These are phyloP conservation scores for Xylariaceae sp. DNA, from an alignment of 2,329 filamentous ascomycete species.

Conservation along the genomic window DNA sequence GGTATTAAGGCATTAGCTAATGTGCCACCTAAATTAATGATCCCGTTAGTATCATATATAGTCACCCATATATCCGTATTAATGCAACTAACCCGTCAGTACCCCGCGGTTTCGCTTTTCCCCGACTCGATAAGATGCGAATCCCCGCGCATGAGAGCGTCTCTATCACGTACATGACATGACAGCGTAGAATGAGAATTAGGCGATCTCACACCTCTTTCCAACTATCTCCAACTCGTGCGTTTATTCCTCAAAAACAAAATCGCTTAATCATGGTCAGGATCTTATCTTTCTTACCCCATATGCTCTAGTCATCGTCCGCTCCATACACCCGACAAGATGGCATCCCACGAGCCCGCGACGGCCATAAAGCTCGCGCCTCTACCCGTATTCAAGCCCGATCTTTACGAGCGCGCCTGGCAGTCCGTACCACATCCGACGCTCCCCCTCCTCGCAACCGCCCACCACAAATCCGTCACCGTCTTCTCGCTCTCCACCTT, in stretches of 20 bases:
- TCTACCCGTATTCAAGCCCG: conserved; percentile 49
- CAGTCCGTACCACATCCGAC: conserved; percentile 78
- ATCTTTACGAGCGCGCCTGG: conserved; percentile 74
- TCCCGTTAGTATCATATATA: neutral
- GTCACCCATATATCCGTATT: neutral
- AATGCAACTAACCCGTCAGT: neutral
- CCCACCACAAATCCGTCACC: conserved; percentile 80
- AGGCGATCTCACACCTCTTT: neutral
- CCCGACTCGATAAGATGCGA: neutral
- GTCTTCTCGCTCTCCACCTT: conserved; percentile 84
- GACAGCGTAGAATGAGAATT: no score
- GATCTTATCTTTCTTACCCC: neutral
- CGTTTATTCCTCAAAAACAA: neutral
- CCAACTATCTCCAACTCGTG: no score
- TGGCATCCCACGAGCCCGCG: conserved; percentile 12
- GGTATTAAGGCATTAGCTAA: neutral
- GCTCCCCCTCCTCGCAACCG: conserved; percentile 82
- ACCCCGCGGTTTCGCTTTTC: neutral
- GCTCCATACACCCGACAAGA: neutral
- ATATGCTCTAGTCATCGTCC: conserved; percentile 1
- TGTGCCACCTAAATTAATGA: neutral
- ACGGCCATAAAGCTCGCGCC: conserved; percentile 37
- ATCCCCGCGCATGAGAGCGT: no score
- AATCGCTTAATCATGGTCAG: neutral
- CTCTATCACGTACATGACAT: no score